Evolutionary conservation across 768 basidiomycete species (phyloP).

Genomic region (Psilocybe tampanensis): DNA sequence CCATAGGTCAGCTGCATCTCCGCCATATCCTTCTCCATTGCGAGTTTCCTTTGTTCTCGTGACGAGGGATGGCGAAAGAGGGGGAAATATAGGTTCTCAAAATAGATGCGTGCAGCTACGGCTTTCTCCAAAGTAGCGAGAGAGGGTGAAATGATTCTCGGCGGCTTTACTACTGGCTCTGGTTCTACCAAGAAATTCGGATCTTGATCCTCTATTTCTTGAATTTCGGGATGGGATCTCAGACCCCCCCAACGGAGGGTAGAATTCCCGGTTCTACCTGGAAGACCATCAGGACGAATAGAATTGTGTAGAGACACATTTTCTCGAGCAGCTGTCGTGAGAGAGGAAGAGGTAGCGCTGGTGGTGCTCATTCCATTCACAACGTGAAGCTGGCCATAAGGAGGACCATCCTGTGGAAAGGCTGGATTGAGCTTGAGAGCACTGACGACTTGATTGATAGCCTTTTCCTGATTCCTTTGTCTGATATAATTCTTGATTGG

Average conservation of each 20-base stretch:
- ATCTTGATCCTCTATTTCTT: constrained; percentile 56
- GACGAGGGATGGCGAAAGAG: constrained; percentile 84
- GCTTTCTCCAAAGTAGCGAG: constrained; percentile 92
- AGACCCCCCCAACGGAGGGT: constrained; percentile 64
- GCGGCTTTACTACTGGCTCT: constrained; percentile 34
- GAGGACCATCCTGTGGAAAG: constrained; percentile 41
- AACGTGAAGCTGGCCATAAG: constrained; percentile 65
- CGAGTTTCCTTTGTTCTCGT: constrained; percentile 80
- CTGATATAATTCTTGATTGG: constrained; percentile 84
- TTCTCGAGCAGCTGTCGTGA: constrained; percentile 77
- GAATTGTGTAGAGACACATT: constrained; percentile 52
- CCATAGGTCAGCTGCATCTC: constrained; percentile 68
- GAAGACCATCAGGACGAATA: constrained; percentile 49
- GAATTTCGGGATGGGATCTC: constrained; percentile 64
- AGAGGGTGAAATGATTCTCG: constrained; percentile 77
- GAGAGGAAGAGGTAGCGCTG: constrained; percentile 60
- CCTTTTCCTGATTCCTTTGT: constrained; percentile 65
- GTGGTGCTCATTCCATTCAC: constrained; percentile 73
- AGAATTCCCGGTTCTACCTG: constrained; percentile 59
- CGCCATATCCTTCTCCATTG: constrained; percentile 88
- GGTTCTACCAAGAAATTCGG: constrained; percentile 29
- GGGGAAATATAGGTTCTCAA: constrained; percentile 88
- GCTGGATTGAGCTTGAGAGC: constrained; percentile 62
- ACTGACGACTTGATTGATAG: constrained; percentile 77
- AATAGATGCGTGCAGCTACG: constrained; percentile 90